Percentiles rank a stretch among this genome's conserved stretches.
These are phyloP conservation scores for Osmanthus fragrans DNA, from an alignment of 257 asterid species.

Conservation along the genomic window DNA sequence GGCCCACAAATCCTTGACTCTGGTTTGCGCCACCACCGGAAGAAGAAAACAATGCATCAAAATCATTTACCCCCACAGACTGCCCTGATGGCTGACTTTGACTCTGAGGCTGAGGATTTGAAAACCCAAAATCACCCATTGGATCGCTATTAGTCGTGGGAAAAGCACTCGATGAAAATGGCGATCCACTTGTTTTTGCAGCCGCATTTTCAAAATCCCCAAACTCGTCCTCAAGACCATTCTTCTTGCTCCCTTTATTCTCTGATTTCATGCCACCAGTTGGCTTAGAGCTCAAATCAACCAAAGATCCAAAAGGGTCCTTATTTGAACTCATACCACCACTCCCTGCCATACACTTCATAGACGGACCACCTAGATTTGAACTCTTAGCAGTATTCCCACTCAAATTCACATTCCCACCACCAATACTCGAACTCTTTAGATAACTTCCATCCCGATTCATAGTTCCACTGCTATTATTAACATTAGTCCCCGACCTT, in stretches of 20 bases:
- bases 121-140: constrained; percentile 49
- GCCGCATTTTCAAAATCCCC: constrained; percentile 62
- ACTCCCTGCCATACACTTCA: constrained; percentile 60
- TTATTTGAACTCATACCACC: constrained; percentile 49
- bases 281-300: constrained; percentile 63
- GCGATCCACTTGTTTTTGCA: constrained; percentile 40
- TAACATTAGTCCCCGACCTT: constrained; percentile 41
- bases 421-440: constrained; percentile 30
- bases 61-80: constrained; percentile 40
- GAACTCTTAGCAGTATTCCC: constrained; percentile 41
- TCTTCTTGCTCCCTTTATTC: constrained; percentile 39
- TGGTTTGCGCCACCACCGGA: constrained; percentile 18
- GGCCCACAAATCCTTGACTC: constrained; percentile 23
- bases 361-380: constrained; percentile 52
- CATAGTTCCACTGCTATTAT: constrained; percentile 41
- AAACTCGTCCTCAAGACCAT: constrained; percentile 45
- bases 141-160: constrained; percentile 40
- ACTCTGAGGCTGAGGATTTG: constrained; percentile 25
- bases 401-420: constrained; percentile 44
- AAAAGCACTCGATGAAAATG: constrained; percentile 38
- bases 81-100: constrained; percentile 42
- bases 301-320: constrained; percentile 84
- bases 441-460: constrained; percentile 30
- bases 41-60: constrained; percentile 39
- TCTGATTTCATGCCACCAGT: constrained; percentile 44